Evolutionary conservation across 768 basidiomycete genomes (phyloP).

Genomic region (Lactarius evosmus): DNA sequence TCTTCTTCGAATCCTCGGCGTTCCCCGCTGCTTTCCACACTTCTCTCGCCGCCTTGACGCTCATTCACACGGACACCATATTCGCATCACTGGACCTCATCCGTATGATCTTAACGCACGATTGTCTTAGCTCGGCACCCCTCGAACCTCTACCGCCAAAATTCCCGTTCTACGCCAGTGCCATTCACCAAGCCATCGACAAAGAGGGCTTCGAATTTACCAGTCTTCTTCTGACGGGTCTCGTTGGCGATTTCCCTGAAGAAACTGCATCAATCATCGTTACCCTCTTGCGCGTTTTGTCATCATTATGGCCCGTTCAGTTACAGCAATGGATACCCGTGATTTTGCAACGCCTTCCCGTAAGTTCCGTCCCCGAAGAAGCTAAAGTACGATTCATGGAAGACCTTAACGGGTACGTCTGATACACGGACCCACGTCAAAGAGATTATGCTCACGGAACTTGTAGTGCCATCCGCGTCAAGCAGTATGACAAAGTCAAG

Average conservation of each 20-base stretch:
- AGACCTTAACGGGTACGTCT: slow-evolving; percentile 70
- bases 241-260: slow-evolving; percentile 86
- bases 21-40: slow-evolving; percentile 78
- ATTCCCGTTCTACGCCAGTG: slow-evolving; percentile 56
- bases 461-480: slow-evolving; percentile 57
- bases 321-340: slow-evolving; percentile 69
- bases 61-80: slow-evolving; percentile 79
- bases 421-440: slow-evolving; percentile 4
- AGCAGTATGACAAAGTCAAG: slow-evolving; percentile 78
- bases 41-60: slow-evolving; percentile 71
- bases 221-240: slow-evolving; percentile 65
- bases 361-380: slow-evolving; percentile 53
- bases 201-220: slow-evolving; percentile 73
- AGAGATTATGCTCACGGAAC: slow-evolving; percentile 23
- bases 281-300: slow-evolving; percentile 70
- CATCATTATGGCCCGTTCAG: slow-evolving; percentile 63
- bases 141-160: slow-evolving; percentile 51
- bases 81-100: slow-evolving; percentile 82
- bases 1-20: slow-evolving; percentile 73
- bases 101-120: slow-evolving; percentile 70
- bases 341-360: slow-evolving; percentile 68
- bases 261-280: slow-evolving; percentile 73
- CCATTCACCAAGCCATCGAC: slow-evolving; percentile 59
- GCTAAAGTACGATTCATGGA: slow-evolving; percentile 70
- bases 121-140: slow-evolving; percentile 50